Evolutionary conservation across 495 filamentous ascomycete genomes (phyloP), one percentile per base, ranked within the genome.

Genomic region (Daldinia childiae): DNA sequence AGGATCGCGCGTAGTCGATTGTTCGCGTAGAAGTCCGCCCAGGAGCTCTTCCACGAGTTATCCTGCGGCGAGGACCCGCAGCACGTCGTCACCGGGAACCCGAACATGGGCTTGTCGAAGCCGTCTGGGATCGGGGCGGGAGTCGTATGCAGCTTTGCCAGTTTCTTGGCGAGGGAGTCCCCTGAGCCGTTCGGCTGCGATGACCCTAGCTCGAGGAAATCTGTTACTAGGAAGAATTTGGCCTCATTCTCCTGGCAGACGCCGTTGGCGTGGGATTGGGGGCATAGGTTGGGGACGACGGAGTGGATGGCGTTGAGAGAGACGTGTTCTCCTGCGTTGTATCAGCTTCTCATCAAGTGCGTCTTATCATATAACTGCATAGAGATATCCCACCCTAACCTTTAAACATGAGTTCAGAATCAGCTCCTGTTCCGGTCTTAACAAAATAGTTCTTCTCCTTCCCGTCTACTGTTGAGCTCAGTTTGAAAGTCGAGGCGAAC

Each of bases 21-120:
- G 27, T 94, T 82, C 0, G 90, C 92, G 73, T 91, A 97, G 73
- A 98, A 97, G 0, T 91, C 88, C 0, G 90, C 88, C 95, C 95
- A 98, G 5, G 83, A 88, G 24, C 82, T 79, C 55, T 79, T 83
- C 74, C 84, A 94, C 2, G 74, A 76, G 76, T 97, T 98, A 19
- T 91, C 85, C 80, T 97, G 94, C 57, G 83, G 85, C 19, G 93
- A 94, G 54, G 92, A 87, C 2, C 95, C 94, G 78, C 94, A 97
- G 81, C 90, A 97, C 1, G 85, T 97, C 3, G 92, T 82, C 1
- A 90, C 90, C 1, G 90, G 90, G 77, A 97, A 97, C 7, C 95
- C 94, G 68, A 92, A 97, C 77, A 85, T 79, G 0, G 88, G 86
- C 26, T 75, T 82, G 0, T 84, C 78, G 71, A 87, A 88, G 17